phyloP scores from a whole-genome alignment of 2,329 filamentous ascomycete genomes.

The Monilinia laxa region DNA sequence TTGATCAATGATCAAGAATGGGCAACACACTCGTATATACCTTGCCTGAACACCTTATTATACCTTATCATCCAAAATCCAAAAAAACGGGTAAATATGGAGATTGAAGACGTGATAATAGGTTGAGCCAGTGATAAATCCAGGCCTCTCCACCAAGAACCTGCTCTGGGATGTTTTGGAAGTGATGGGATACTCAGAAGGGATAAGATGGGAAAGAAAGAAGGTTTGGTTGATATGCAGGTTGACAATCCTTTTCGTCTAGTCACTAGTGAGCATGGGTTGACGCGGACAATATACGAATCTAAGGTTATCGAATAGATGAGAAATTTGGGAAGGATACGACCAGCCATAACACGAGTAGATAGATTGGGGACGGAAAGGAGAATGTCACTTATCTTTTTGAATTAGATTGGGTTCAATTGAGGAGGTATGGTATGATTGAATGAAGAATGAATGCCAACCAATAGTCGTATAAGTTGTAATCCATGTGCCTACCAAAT shows the following conservation, averaged over 20 bases:
- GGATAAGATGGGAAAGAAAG: neutral
- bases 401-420: neutral
- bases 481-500: neutral
- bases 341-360: neutral
- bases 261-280: neutral
- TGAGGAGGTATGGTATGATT: neutral
- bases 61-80: neutral
- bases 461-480: too few relatives aligned
- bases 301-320: neutral
- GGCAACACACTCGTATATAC: neutral
- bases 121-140: neutral
- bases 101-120: constrained; percentile 3
- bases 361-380: neutral
- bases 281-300: constrained; percentile 5
- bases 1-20: neutral
- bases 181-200: neutral
- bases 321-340: neutral
- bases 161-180: neutral
- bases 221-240: constrained; percentile 8
- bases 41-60: neutral
- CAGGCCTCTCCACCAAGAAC: neutral
- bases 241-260: neutral
- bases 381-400: constrained; percentile 9
- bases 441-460: neutral
- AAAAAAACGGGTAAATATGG: constrained; percentile 5